These are phyloP conservation scores for Curvularia verruculosa DNA, from an alignment of 2,329 filamentous ascomycete species.

Conservation along the genomic window DNA sequence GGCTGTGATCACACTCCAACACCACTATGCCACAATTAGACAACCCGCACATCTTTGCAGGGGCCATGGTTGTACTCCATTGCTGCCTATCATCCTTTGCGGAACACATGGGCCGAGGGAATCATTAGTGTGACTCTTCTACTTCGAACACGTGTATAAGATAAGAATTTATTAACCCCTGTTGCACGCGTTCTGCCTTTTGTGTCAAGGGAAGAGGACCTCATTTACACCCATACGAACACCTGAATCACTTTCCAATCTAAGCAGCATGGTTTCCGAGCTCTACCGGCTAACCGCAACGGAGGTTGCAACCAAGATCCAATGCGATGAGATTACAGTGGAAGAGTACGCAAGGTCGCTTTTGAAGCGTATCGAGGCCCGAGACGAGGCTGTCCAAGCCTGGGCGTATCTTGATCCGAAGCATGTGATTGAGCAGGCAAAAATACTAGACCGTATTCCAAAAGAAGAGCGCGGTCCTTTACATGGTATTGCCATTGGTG, in stretches of 20 bases:
- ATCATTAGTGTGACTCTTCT: not conserved
- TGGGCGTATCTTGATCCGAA: slow-evolving; percentile 41
- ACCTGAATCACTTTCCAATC: not conserved
- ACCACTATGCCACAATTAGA: slow-evolving; percentile 1
- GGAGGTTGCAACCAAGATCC: slow-evolving; percentile 31
- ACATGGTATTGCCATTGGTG: slow-evolving; percentile 63
- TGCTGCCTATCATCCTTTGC: slow-evolving; percentile 1
- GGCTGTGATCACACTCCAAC: not conserved
- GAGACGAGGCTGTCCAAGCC: slow-evolving; percentile 36
- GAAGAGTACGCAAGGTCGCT: slow-evolving; percentile 40
- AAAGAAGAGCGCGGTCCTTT: slow-evolving; percentile 58
- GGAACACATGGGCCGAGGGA: not conserved
- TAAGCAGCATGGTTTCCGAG: slow-evolving; percentile 8
- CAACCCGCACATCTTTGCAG: slow-evolving; percentile 1
- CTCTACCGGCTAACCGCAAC: slow-evolving; percentile 33
- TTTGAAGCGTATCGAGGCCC: slow-evolving; percentile 32
- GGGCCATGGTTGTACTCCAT: not conserved
- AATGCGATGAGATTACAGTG: slow-evolving; percentile 32
- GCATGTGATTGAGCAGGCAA: slow-evolving; percentile 58
- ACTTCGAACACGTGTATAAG: not conserved
- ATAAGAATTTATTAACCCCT: not conserved
- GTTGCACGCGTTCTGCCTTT: not conserved
- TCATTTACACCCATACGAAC: not conserved
- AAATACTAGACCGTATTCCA: slow-evolving; percentile 58
- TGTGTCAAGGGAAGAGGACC: too few species aligned